Percentiles rank a stretch among this genome's conserved stretches.
Evolutionary conservation across 805 yeast genomes (phyloP).

Genomic region (Pichia cabralensis): DNA sequence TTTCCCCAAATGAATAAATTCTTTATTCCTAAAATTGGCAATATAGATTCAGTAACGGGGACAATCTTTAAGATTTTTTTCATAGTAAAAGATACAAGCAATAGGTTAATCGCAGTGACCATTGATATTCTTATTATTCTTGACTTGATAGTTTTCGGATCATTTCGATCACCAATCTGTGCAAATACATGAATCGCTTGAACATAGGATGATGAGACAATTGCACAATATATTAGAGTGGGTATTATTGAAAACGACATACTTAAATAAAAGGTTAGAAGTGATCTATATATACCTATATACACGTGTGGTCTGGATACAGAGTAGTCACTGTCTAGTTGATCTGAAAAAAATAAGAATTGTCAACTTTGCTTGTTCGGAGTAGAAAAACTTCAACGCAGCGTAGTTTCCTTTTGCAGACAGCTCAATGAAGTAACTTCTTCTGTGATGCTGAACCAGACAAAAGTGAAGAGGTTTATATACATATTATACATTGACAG

Average conservation of each 20-base stretch:
- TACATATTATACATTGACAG: too few species aligned
- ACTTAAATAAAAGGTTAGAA: too few species aligned
- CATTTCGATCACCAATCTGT: conserved; percentile 28
- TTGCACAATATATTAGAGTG: conserved; percentile 21
- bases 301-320: too few species aligned
- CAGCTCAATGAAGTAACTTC: too few species aligned
- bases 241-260: background rate
- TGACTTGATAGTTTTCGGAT: conserved; percentile 31
- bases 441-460: too few species aligned
- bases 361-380: too few species aligned
- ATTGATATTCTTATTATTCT: conserved; percentile 32
- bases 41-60: conserved; percentile 4
- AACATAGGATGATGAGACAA: conserved; percentile 39
- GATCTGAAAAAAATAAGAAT: too few species aligned
- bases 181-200: conserved; percentile 27
- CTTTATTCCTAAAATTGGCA: conserved; percentile 13
- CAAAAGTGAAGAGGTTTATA: too few species aligned
- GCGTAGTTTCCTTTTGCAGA: too few species aligned
- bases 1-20: background rate
- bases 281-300: too few species aligned
- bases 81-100: conserved; percentile 24
- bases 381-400: too few species aligned
- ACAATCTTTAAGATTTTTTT: conserved; percentile 12
- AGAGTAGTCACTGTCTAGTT: too few species aligned
- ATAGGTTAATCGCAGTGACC: conserved; percentile 23